Evolutionary conservation across 495 filamentous ascomycete genomes (phyloP).

Genomic region (Penicillium waksmanii): DNA sequence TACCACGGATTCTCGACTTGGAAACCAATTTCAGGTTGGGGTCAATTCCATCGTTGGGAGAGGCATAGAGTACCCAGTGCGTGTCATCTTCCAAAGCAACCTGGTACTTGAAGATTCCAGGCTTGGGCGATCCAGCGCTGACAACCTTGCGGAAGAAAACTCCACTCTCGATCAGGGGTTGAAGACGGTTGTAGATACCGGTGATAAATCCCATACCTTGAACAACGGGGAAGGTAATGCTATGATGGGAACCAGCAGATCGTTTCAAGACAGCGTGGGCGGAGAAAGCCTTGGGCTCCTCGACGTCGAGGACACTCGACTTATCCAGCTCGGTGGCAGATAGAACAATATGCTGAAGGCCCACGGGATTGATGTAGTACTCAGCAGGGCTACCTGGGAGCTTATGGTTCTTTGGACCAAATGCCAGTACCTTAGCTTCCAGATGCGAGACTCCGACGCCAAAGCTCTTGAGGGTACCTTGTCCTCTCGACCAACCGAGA

Average conservation of each 20-base stretch:
- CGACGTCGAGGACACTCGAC: constrained; percentile 63
- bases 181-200: constrained; percentile 69
- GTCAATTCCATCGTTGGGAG: constrained; percentile 50
- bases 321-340: constrained; percentile 73
- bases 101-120: constrained; percentile 77
- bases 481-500: constrained; percentile 73
- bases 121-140: constrained; percentile 54
- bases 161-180: constrained; percentile 73
- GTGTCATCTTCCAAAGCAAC: constrained; percentile 70
- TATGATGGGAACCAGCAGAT: constrained; percentile 51
- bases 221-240: constrained; percentile 77
- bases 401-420: constrained; percentile 50
- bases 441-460: constrained; percentile 77
- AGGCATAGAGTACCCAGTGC: constrained; percentile 81
- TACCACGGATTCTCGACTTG: constrained; percentile 52
- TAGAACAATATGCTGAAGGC: constrained; percentile 77
- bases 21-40: constrained; percentile 54
- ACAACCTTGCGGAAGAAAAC: constrained; percentile 73
- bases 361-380: constrained; percentile 83
- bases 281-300: constrained; percentile 69
- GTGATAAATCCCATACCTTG: constrained; percentile 92
- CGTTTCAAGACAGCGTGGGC: constrained; percentile 69
- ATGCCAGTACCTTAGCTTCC: constrained; percentile 65
- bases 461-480: constrained; percentile 68
- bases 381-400: constrained; percentile 61